Evolutionary conservation across 139 green algal species (phyloP), one percentile per base, ranked within the genome.

Genomic region (Coccomyxa sp.): DNA sequence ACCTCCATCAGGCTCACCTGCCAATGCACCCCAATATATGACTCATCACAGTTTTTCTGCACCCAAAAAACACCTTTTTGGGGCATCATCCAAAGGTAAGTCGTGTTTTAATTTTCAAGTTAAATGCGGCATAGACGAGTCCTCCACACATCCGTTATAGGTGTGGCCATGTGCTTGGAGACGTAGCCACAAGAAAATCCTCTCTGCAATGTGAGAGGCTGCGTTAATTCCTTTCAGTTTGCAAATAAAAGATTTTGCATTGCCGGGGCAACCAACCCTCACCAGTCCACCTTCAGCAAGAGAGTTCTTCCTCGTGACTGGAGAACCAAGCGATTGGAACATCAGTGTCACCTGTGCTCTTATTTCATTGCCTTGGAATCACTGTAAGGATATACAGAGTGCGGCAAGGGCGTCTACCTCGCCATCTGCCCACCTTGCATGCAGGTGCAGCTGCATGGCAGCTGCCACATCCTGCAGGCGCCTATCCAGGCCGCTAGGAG

Each of bases 1-100:
- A 86, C 81, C 27, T 30, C 27, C 76, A 83, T 88, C 15, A 95
- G 84, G 51, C 95, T 92, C 18, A 95, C 87, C 90, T 95, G 81
- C 12, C 67, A 31, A 10, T 16, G 27, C 66, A 77, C 23, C 16
- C 21, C 71, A 71, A 1, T 9, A 71, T 71, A 25, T 11, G 7
- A 71, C 18, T n/a, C 21, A 28, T 25, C 63, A 71, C 7, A 71
- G 18, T 4, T 71, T 25, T 25, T 1, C 18, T 1, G 63, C 63
- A 71, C 18, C 63, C 4, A 11, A 71, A 21, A 71, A 25, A 3
- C 18, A 9, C 63, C 63, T 25, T 71, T 25, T 71, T n/a, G n/a
- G n/a, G 63, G 38, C 38, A 51, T 51, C 3, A 51, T 25, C 63
- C 63, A 4, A 71, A 15, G 63, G 1, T 11, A 1, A 15, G 63